These are phyloP conservation scores for Notholithocarpus densiflorus DNA, from an alignment of 306 rosid genomes.

Conservation along the genomic window DNA sequence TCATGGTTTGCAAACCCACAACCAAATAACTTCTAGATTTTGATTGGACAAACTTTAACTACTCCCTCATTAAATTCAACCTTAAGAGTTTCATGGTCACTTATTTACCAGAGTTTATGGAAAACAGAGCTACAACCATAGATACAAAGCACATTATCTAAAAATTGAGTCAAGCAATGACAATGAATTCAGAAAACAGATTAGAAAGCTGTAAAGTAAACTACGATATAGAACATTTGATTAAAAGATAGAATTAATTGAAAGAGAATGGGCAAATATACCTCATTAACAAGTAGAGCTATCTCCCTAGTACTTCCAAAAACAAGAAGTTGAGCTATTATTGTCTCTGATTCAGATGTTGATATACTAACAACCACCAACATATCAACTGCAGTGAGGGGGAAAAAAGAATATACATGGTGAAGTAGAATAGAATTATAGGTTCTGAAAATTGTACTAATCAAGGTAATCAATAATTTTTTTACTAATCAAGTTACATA, in stretches of 20 bases:
- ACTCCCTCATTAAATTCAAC: background rate
- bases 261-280: background rate
- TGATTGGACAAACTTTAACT: background rate
- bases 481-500: conserved; percentile 1
- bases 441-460: background rate
- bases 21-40: background rate
- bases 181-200: background rate
- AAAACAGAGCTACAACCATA: background rate
- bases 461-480: background rate
- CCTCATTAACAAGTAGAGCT: background rate
- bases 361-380: background rate
- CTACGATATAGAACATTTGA: background rate
- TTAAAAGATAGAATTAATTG: background rate
- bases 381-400: background rate
- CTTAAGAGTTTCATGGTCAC: background rate
- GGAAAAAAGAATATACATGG: background rate
- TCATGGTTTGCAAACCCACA: conserved; percentile 14
- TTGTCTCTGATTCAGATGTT: background rate
- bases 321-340: background rate
- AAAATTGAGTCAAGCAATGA: background rate
- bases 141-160: background rate
- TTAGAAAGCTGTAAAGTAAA: background rate
- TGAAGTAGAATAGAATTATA: background rate
- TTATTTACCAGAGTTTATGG: background rate
- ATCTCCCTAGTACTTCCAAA: background rate